Percentiles rank a stretch among this genome's conserved stretches.
These are phyloP conservation scores for Arthroderma sp. DNA, from an alignment of 2,329 filamentous ascomycete genomes.

Conservation along the genomic window DNA sequence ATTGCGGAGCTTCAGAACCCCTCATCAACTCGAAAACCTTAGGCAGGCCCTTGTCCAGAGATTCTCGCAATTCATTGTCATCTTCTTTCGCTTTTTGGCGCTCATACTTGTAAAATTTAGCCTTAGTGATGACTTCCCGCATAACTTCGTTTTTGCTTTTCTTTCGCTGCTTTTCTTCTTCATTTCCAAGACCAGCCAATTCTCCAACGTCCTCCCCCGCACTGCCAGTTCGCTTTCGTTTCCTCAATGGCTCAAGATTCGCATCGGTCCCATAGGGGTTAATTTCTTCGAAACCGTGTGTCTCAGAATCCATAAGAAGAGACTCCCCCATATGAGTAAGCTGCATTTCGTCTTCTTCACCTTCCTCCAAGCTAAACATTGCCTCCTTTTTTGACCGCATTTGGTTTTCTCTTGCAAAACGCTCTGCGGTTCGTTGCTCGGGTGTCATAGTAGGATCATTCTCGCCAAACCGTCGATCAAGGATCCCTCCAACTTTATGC, in stretches of 20 bases:
- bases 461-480: conserved; percentile 91
- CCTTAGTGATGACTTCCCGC: conserved; percentile 95
- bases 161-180: conserved; percentile 61
- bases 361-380: conserved; percentile 84
- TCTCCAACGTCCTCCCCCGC: conserved; percentile 38
- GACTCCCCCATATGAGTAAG: conserved; percentile 77
- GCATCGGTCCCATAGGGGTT: conserved; percentile 45
- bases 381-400: conserved; percentile 61
- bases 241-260: conserved; percentile 40
- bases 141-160: conserved; percentile 96
- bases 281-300: conserved; percentile 69
- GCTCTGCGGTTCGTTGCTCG: conserved; percentile 80
- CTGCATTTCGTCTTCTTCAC: conserved; percentile 52
- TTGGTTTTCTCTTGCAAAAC: conserved; percentile 82
- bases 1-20: conserved; percentile 42
- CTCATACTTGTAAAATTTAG: conserved; percentile 88
- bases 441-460: conserved; percentile 87
- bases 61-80: conserved; percentile 72
- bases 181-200: conserved; percentile 7
- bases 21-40: conserved; percentile 61
- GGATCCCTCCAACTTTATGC: conserved; percentile 82
- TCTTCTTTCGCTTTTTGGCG: conserved; percentile 85
- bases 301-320: conserved; percentile 41
- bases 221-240: conserved; percentile 35
- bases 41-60: conserved; percentile 71